Percentiles rank a stretch among this genome's conserved stretches.
Evolutionary conservation across 805 yeast genomes (phyloP).

Genomic region (Ogataea dorogensis): DNA sequence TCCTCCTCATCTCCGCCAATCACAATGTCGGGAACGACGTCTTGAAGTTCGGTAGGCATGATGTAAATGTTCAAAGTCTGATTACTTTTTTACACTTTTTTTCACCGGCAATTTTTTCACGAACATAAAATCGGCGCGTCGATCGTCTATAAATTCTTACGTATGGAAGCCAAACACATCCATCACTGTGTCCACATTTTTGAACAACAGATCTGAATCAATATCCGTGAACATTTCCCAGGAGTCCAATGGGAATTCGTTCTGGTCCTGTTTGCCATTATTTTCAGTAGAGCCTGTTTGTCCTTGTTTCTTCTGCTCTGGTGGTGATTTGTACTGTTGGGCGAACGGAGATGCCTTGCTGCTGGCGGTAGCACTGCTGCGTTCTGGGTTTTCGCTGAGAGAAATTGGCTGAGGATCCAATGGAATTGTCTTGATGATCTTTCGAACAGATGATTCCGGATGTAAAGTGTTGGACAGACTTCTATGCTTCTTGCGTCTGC

Average conservation of each 20-base stretch:
- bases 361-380: constrained; percentile 21
- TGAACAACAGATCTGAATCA: constrained; percentile 62
- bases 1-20: constrained; percentile 54
- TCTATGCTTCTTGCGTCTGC: constrained; percentile 39
- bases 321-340: constrained; percentile 19
- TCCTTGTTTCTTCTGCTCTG: constrained; percentile 9
- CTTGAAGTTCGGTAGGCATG: constrained; percentile 81
- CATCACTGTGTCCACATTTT: constrained; percentile 86
- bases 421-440: constrained; percentile 75
- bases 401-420: constrained; percentile 79
- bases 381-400: constrained; percentile 25
- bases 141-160: constrained; percentile 24
- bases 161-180: constrained; percentile 89
- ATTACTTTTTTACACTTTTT: constrained; percentile 8
- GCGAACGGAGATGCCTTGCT: constrained; percentile 23
- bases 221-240: constrained; percentile 39
- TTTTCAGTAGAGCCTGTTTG: background rate
- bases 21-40: constrained; percentile 80
- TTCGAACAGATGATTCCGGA: constrained; percentile 72
- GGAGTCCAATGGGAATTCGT: constrained; percentile 36
- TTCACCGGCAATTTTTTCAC: constrained; percentile 16
- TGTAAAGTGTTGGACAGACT: constrained; percentile 54
- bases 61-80: constrained; percentile 6
- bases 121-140: constrained; percentile 9
- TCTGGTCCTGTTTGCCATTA: background rate